Percentiles rank a stretch among this genome's conserved stretches.
phyloP scores from a whole-genome alignment of 805 yeast genomes.

The Pichia paraexigua region DNA sequence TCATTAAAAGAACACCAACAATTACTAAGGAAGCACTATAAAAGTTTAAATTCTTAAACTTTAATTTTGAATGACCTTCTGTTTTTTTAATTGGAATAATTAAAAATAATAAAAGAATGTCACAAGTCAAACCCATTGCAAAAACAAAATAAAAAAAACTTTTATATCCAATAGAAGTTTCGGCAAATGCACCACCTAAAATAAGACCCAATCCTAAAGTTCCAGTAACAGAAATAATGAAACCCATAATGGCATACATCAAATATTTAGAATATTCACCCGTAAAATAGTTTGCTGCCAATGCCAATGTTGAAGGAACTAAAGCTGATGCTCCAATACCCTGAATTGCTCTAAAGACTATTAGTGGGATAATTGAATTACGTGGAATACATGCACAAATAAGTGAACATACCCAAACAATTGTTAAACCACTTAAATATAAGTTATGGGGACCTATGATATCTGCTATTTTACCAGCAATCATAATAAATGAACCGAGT shows the following conservation, averaged over 20 bases:
- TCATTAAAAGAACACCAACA: conserved; percentile 30
- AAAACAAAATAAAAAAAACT: conserved; percentile 33
- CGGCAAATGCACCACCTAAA: conserved; percentile 38
- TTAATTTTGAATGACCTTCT: conserved; percentile 16
- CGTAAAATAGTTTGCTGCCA: conserved; percentile 19
- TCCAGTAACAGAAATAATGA: conserved; percentile 19
- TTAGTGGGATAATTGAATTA: conserved; percentile 28
- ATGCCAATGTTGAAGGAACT: conserved; percentile 26
- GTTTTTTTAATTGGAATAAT: conserved; percentile 26
- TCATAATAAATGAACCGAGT: conserved; percentile 35
- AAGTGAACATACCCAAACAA: conserved; percentile 21
- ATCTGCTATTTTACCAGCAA: conserved; percentile 37
- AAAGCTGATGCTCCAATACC: conserved; percentile 36
- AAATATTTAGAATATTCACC: conserved; percentile 12
- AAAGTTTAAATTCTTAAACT: conserved; percentile 28
- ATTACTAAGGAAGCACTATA: conserved; percentile 29
- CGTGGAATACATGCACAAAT: conserved; percentile 29
- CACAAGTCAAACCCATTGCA: conserved; percentile 20
- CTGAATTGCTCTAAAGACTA: conserved; percentile 38
- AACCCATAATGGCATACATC: conserved; percentile 9
- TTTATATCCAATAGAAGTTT: conserved; percentile 31
- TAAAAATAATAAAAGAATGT: conserved; percentile 16
- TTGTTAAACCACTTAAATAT: conserved; percentile 18
- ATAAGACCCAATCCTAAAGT: conserved; percentile 33
- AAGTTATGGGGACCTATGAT: conserved; percentile 32